Base-by-base conservation (phyloP, 2,329 filamentous ascomycete genomes). In the Beauveria bassiana region DNA sequence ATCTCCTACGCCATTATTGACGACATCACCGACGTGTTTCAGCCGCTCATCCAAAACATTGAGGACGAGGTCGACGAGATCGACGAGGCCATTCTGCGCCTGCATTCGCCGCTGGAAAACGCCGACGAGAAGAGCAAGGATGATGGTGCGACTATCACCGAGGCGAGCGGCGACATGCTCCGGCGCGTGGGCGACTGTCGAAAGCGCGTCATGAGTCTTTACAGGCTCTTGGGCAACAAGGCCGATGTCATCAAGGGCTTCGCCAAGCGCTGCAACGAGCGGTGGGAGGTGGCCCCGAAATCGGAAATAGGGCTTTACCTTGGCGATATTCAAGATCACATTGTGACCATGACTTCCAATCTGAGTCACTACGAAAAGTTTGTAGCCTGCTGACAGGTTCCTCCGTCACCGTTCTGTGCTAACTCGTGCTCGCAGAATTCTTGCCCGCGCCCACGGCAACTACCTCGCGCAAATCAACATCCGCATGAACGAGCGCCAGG, bases 391-490 rank as follows among this genome's bases (percentile, higher is more conserved):
- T 38, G 12, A 38, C 34, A 38, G 12, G 14, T 38, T 38, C 5
- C 20, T 38, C 6, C 9, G 10, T 18, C n/a, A 5, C 26, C 10
- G 3, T 46, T 46, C 22, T 26, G 40, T 40, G 18, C 38, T 59
- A 22, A 40, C 38, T 4, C 6, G n/a, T 14, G 12, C n/a, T 46
- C 5, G 5, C 24, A 95, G 91, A 70, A 90, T 99, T 55, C 82
- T 99, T 31, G 91, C 91, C 53, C 86, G 95, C 62, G 93, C 93
- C 14, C 95, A 99, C 70, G 90, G 86, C 71, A 99, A 98, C 73
- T 99, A 99, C 72, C 88, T 99, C n/a, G 95, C 95, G 0, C 95
- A 99, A 73, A 97, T 99, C 77, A 98, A 97, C 75, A 96, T 98
- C 69, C 87, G 92, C 70, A 98, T 98, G 93, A 97, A 97, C 74